A percentile compares a stretch with the other conserved stretches of the same genome.
Conservation (phyloP, 2,329 filamentous ascomycete genomes). For the Akanthomyces muscarius region DNA sequence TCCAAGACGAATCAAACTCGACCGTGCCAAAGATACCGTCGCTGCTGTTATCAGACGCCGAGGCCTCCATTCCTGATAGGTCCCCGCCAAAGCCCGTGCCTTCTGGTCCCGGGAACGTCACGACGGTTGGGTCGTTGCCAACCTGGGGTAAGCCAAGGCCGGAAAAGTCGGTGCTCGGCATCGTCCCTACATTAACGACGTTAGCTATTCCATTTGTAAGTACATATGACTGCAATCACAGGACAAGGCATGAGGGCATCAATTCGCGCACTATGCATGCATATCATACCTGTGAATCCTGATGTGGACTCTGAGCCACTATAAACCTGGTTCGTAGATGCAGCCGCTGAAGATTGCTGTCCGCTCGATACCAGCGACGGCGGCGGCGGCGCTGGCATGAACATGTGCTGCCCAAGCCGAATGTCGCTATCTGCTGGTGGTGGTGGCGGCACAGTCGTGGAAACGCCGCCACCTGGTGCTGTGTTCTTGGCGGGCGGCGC, state of each 20-base stretch:
- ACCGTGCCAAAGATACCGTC: constrained; percentile 22
- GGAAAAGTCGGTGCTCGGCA: not conserved
- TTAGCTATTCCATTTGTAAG: not conserved
- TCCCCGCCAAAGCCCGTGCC: not conserved
- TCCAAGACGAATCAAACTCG: constrained; percentile 36
- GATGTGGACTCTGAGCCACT: not conserved
- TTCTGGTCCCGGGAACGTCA: constrained; percentile 10
- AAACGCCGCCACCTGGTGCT: not conserved
- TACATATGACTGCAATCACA: not conserved
- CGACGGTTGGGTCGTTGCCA: not conserved
- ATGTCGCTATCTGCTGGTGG: constrained; percentile 8
- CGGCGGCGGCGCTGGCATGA: not conserved
- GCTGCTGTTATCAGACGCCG: constrained; percentile 22
- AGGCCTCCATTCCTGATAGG: constrained; percentile 1
- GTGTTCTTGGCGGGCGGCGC: constrained; percentile 2
- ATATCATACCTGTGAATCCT: not conserved
- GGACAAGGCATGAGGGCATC: not conserved
- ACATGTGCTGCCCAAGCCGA: not conserved
- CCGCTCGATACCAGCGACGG: constrained; percentile 11
- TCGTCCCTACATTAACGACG: not conserved
- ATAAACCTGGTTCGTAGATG: not conserved
- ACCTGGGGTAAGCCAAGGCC: constrained; percentile 1
- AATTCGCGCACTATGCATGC: constrained; percentile 1
- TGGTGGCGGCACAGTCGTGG: not conserved
- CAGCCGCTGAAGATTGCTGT: not conserved